Evolutionary conservation across 2,329 filamentous ascomycete genomes (phyloP), one percentile per base, ranked within the genome.

Genomic region (Chalara sp.): DNA sequence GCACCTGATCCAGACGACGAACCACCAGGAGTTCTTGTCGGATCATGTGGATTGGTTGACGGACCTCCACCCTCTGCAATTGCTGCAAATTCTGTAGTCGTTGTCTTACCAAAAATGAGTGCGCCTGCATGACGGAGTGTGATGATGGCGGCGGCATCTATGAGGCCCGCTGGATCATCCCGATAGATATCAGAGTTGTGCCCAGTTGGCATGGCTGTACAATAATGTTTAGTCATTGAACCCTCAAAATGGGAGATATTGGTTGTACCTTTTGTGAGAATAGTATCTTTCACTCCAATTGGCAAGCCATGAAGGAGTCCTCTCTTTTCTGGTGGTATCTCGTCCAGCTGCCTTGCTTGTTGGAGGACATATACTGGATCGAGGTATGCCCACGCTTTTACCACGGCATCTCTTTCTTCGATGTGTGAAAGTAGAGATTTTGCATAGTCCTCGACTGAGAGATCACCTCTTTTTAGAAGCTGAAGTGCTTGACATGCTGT

Each of bases 1-100:
- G 83, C 82, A 0, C 73, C 84, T 0, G 83, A 86, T 0, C 84
- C 84, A 0, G 81, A 80, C 0, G 81, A 86, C 0, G 83, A 86
- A 44, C 84, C 84, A 1, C 84, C 84, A 0, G 84, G 83, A 0
- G 83, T 86, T 5, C 74, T 71, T 0, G 51, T 53, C 0, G 67
- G 53, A 53, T 76, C 68, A 53, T 79, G 76, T 0, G 83, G 80
- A 61, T 87, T 87, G 4, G 65, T 61, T 1, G 80, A 82, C 47
- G 70, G 71, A 1, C 76, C 71, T 0, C 81, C 81, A 11, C 70
- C 64, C 1, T 70, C 72, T 0, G 74, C 79, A 2, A 78, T 75
- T 6, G 43, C 43, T 0, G 82, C 80, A 57, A 86, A 85, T 59
- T 86, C 81, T 0, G 83, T 83, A 0, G 82, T 86, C 0, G 75